Percentiles rank a stretch among this genome's conserved stretches.
These are phyloP conservation scores for Fusarium staphyleae DNA, from an alignment of 2,329 filamentous ascomycete genomes.

Conservation along the genomic window DNA sequence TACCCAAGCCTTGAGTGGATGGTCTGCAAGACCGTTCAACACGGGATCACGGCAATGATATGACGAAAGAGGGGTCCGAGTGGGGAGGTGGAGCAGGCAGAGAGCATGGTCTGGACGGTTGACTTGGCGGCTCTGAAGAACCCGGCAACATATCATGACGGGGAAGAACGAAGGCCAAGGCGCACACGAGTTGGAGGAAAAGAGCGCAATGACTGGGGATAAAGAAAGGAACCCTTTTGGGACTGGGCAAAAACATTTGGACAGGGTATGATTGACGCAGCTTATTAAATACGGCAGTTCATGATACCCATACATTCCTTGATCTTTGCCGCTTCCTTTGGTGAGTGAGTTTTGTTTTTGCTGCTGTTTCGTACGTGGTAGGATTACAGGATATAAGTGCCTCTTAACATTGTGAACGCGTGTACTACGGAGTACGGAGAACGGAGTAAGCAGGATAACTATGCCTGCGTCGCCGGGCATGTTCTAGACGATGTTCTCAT, in stretches of 20 bases:
- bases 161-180: conserved; percentile 4
- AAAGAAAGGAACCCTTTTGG: conserved; percentile 14
- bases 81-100: not conserved
- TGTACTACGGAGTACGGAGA: too few species aligned
- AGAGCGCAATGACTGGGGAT: conserved; percentile 2
- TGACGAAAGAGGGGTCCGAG: conserved; percentile 1
- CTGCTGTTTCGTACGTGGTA: too few species aligned
- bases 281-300: conserved; percentile 38
- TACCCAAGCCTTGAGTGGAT: conserved; percentile 77
- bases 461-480: too few species aligned
- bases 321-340: too few species aligned
- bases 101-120: conserved; percentile 2
- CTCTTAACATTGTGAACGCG: too few species aligned
- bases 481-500: too few species aligned
- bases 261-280: conserved; percentile 38
- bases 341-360: too few species aligned
- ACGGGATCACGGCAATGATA: conserved; percentile 15
- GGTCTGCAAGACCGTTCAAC: conserved; percentile 22
- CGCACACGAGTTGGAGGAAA: conserved; percentile 7
- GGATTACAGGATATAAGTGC: too few species aligned
- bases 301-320: conserved; percentile 40
- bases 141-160: not conserved
- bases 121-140: conserved; percentile 1
- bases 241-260: conserved; percentile 23
- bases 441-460: too few species aligned